Evolutionary conservation across 257 asterid species (phyloP).

Genomic region (Salvia miltiorrhiza): DNA sequence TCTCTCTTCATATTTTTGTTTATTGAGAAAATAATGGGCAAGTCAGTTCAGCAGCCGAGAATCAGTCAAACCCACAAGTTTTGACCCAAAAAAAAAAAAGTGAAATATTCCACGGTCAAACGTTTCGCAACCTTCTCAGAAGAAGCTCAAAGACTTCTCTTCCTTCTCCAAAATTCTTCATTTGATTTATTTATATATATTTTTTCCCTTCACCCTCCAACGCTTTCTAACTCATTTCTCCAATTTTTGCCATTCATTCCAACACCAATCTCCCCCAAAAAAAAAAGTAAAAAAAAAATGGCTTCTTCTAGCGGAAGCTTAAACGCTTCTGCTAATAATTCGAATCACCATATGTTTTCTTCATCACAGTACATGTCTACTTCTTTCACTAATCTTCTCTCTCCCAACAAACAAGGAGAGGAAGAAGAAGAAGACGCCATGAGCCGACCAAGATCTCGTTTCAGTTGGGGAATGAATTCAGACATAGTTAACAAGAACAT

Average conservation of each 20-base stretch:
- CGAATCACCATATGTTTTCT: constrained; percentile 4
- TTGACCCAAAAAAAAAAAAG: constrained; percentile 27
- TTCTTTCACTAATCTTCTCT: constrained; percentile 42
- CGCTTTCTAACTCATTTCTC: constrained; percentile 5
- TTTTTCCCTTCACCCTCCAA: neutral
- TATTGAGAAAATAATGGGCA: neutral
- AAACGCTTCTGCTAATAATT: constrained; percentile 8
- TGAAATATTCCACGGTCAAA: constrained; percentile 40
- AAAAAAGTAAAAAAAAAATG: neutral
- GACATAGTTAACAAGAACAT: neutral
- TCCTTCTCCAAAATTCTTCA: neutral
- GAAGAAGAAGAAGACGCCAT: constrained; percentile 13
- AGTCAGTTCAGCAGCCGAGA: constrained; percentile 60
- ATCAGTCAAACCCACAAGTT: constrained; percentile 57
- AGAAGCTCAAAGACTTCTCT: constrained; percentile 2
- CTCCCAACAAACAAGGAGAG: constrained; percentile 14
- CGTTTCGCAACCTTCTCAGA: constrained; percentile 26
- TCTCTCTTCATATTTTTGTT: neutral
- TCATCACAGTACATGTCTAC: constrained; percentile 29
- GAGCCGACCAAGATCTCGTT: constrained; percentile 21
- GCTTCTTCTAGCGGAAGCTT: constrained; percentile 25
- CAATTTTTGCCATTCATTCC: constrained; percentile 17
- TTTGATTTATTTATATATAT: neutral
- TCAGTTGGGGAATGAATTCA: constrained; percentile 32
- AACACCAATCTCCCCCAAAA: neutral